Evolutionary conservation across 192 early-diverging fungal genomes (phyloP).

Genomic region (Radiomyces spectabilis): DNA sequence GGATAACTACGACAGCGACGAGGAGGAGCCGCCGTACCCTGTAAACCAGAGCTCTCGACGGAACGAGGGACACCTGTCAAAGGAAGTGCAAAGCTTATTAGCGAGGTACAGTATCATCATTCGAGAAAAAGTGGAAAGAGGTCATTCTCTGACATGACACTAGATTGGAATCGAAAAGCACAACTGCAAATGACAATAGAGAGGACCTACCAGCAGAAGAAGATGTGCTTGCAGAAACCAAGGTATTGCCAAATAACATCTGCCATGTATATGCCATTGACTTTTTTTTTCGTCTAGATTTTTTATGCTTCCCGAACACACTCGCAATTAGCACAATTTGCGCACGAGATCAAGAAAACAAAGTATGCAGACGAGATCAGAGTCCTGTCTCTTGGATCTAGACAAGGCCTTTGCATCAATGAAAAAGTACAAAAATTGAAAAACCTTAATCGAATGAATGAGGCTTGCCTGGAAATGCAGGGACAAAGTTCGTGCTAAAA

Average conservation of each 20-base stretch:
- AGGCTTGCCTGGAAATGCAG: slow-evolving; percentile 81
- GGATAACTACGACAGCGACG: slow-evolving; percentile 62
- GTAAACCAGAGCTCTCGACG: slow-evolving; percentile 1
- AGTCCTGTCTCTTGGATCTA: slow-evolving; percentile 70
- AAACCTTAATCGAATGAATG: slow-evolving; percentile 55
- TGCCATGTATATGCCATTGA: slow-evolving; percentile 27
- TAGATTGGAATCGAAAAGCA: too few species aligned
- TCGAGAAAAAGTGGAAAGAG: too few species aligned
- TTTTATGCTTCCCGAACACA: slow-evolving; percentile 77
- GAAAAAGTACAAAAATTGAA: slow-evolving; percentile 49
- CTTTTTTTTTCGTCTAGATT: slow-evolving; percentile 25
- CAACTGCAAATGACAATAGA: neutral
- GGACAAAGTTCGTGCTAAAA: slow-evolving; percentile 32
- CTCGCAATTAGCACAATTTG: slow-evolving; percentile 87
- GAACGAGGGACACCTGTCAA: slow-evolving; percentile 39
- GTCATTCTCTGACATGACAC: too few species aligned
- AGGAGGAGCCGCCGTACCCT: slow-evolving; percentile 1
- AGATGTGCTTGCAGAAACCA: too few species aligned
- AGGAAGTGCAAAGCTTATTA: slow-evolving; percentile 47
- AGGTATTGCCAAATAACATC: too few species aligned
- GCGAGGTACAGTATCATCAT: slow-evolving; percentile 24
- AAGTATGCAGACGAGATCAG: slow-evolving; percentile 49
- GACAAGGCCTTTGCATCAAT: slow-evolving; percentile 82
- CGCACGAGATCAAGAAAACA: slow-evolving; percentile 80
- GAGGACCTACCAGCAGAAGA: neutral